phyloP scores from a whole-genome alignment of 108 stramenopile species.

The Aureococcus anophagefferens region DNA sequence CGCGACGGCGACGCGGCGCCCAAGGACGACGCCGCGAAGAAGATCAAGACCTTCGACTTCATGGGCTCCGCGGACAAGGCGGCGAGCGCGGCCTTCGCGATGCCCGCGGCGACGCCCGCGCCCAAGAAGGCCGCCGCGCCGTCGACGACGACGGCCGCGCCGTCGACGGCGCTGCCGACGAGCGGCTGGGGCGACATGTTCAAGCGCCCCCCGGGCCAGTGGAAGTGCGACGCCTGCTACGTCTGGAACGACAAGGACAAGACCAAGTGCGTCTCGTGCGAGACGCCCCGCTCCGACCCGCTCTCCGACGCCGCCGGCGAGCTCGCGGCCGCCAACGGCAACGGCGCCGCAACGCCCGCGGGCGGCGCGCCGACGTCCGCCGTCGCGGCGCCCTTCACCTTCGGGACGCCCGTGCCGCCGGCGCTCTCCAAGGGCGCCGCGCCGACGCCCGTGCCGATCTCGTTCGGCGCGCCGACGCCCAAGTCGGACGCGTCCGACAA shows the following conservation, averaged over 20 bases:
- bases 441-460: too few species aligned
- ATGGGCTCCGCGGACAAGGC: not conserved
- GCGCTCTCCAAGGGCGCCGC: too few species aligned
- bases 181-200: constrained; percentile 36
- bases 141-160: not conserved
- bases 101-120: too few species aligned
- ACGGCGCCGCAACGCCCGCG: too few species aligned
- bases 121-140: too few species aligned
- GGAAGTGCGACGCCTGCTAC: constrained; percentile 43
- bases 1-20: not conserved
- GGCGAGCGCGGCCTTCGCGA: not conserved
- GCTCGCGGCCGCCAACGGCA: not conserved
- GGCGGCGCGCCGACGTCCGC: too few species aligned
- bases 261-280: constrained; percentile 31
- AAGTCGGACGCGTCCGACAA: too few species aligned
- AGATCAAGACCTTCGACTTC: not conserved
- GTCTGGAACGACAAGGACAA: constrained; percentile 19
- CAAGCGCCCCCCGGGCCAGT: constrained; percentile 33
- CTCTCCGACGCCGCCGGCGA: not conserved
- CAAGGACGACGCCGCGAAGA: not conserved
- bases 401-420: too few species aligned
- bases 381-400: too few species aligned
- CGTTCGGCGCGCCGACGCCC: too few species aligned
- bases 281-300: constrained; percentile 17
- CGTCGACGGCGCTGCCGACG: constrained; percentile 4